Evolutionary conservation across 768 basidiomycete genomes (phyloP), one percentile per base, ranked within the genome.

Genomic region (Naganishia kalamii): DNA sequence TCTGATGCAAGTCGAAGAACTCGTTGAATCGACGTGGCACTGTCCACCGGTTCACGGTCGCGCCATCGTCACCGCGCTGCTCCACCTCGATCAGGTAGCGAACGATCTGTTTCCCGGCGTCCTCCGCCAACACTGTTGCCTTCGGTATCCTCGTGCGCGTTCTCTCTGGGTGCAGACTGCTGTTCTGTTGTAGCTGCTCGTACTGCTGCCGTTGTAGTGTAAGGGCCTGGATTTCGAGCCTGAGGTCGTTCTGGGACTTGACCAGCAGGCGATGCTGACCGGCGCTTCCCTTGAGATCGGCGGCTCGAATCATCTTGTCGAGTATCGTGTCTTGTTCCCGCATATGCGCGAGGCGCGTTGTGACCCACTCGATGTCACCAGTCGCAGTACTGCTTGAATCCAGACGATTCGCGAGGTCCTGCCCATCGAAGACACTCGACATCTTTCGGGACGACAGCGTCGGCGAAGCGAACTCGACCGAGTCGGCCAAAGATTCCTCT

Each of bases 21-120:
- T 98, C 93, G 76, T 92, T 96, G 78, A 96, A 99, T 66, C 96
- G 81, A 69, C 93, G 81, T 10, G 92, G 89, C 7, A 97, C 87
- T 33, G 92, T 87, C 96, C 96, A 99, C 0, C 90, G 91, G 0
- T 88, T 88, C 2, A 85, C 81, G 11, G 72, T 57, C 43, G 82
- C 84, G 8, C 88, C 90, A 72, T 93, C 89, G 0, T 79, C 78
- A n/a, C 84, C 87, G 32, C 90, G 81, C 69, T 96, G 93, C 74
- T 91, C 90, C 2, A 99, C 86, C 78, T 96, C 90, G 48, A 98
- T 82, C 35, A 94, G 84, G 73, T 97, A 97, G 32, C 92, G 84
- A 44, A 93, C 90, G 23, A 97, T 90, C 27, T 88, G 86, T 75
- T 90, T 93, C 7, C 92, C 91, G 13, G 65, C 64, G 66, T 91